Evolutionary conservation across 1,284 basidiomycete genomes (phyloP), one percentile per base, ranked within the genome.

Genomic region (Ceratorhiza oryzae-sativae): DNA sequence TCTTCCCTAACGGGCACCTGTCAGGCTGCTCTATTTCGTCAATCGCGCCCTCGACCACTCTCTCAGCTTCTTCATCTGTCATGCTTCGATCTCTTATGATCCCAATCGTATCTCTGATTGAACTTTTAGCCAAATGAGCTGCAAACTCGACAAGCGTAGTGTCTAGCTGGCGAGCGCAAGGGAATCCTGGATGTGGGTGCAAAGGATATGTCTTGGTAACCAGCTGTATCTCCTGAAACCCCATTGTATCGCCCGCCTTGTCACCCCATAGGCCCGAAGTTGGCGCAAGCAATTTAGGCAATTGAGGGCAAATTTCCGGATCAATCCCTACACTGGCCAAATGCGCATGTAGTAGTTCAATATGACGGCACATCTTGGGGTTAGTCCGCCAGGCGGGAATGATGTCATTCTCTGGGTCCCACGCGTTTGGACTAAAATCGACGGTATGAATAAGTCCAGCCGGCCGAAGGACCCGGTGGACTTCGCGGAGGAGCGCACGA

Each of bases 381-480:
- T 60, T 60, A 10, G 58, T 60, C 9, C 23, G 30, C 18, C 41
- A 20, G 8, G 58, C 58, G 32, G 39, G 20, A 15, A n/a, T 42
- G 3, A 20, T 25, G 3, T 12, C 20, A 15, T 60, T 39, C 39
- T 60, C 13, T 13, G 39, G 12, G 34, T 60, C 41, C 58, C 58
- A 60, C 10, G 45, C 8, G 25, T 39, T 18, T 18, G 58, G 58
- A 27, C 25, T 12, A 25, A 42, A 60, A 12, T 45, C 58, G 4
- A 13, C 15, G 12, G 39, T 25, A 18, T 60, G 36, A 27, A 60
- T 45, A 36, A 60, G 58, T 13, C 58, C 58, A 18, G 36, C 58
- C 4, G 58, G 58, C 4, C 58, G 58, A 23, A 60, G 58, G 3
- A 60, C 58, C 23, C 58, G 58, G 18, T 60, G 39, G 18, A 30